Evolutionary conservation across 2,329 filamentous ascomycete species (phyloP).

Genomic region (Verticillium klebahnii): DNA sequence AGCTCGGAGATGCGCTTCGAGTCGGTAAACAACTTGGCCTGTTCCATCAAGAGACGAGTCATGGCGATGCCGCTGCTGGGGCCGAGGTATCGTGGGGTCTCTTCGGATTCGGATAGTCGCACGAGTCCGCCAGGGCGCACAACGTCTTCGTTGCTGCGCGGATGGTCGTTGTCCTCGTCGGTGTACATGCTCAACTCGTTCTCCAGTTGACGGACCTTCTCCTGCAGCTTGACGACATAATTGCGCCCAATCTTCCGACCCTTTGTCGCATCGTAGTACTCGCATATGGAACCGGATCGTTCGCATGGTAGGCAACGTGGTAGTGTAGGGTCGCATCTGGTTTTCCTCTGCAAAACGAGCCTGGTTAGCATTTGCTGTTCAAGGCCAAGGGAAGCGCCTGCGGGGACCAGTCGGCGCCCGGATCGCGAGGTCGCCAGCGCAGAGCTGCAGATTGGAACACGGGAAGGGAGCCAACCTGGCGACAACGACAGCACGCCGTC

Average conservation of each 20-base stretch:
- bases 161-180: conserved; percentile 66
- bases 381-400: neutral
- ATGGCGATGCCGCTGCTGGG: conserved; percentile 95
- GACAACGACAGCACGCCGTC: conserved; percentile 75
- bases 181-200: conserved; percentile 75
- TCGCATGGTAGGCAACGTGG: conserved; percentile 92
- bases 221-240: conserved; percentile 89
- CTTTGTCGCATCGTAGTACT: conserved; percentile 90
- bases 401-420: neutral
- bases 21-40: conserved; percentile 90
- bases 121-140: conserved; percentile 83
- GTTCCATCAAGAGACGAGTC: conserved; percentile 90
- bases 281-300: conserved; percentile 83
- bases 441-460: neutral
- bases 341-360: conserved; percentile 68
- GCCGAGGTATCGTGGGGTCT: conserved; percentile 82
- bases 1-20: conserved; percentile 89
- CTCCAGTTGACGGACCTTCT: conserved; percentile 78
- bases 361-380: conserved; percentile 5
- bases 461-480: conserved; percentile 54
- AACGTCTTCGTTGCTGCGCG: conserved; percentile 75
- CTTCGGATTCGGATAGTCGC: conserved; percentile 77
- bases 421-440: too few relatives aligned
- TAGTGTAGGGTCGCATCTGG: conserved; percentile 87
- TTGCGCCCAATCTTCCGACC: conserved; percentile 81